A percentile compares a stretch with the other conserved stretches of the same genome.
phyloP scores from a whole-genome alignment of 306 rosid genomes.

The Vigna mungo region DNA sequence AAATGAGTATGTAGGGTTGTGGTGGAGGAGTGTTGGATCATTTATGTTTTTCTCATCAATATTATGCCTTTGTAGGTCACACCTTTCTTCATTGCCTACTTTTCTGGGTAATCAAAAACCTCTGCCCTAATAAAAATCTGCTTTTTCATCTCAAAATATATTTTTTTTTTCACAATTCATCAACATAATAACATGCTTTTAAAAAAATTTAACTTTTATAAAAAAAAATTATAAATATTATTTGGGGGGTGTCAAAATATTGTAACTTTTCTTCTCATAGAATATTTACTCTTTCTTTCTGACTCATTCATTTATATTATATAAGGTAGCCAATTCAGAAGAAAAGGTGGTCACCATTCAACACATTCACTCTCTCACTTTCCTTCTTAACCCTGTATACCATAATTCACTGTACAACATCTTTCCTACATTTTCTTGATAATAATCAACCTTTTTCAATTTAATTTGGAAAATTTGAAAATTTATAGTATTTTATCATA shows the following conservation, averaged over 20 bases:
- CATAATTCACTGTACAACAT: neutral
- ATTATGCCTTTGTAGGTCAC: slow-evolving; percentile 47
- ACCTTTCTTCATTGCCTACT: slow-evolving; percentile 45
- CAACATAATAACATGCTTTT: too few relatives aligned
- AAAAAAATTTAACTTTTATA: too few relatives aligned
- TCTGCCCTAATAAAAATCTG: slow-evolving; percentile 30
- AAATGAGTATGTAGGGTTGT: slow-evolving; percentile 47
- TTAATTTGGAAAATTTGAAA: too few relatives aligned
- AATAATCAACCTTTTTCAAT: neutral
- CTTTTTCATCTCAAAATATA: neutral
- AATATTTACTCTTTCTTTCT: slow-evolving; percentile 42
- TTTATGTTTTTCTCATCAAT: slow-evolving; percentile 54
- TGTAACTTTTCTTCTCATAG: too few relatives aligned
- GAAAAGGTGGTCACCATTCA: slow-evolving; percentile 46
- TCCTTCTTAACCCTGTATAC: slow-evolving; percentile 14
- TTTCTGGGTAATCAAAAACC: slow-evolving; percentile 40
- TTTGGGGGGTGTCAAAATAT: too few relatives aligned
- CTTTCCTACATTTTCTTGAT: neutral
- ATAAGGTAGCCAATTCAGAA: slow-evolving; percentile 40
- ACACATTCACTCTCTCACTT: slow-evolving; percentile 31
- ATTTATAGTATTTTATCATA: neutral
- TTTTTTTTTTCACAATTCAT: too few relatives aligned
- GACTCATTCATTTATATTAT: slow-evolving; percentile 43
- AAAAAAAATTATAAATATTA: too few relatives aligned
- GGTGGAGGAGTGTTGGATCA: slow-evolving; percentile 57